phyloP scores from a whole-genome alignment of 129 eudicot species.

The Mikania micrantha region DNA sequence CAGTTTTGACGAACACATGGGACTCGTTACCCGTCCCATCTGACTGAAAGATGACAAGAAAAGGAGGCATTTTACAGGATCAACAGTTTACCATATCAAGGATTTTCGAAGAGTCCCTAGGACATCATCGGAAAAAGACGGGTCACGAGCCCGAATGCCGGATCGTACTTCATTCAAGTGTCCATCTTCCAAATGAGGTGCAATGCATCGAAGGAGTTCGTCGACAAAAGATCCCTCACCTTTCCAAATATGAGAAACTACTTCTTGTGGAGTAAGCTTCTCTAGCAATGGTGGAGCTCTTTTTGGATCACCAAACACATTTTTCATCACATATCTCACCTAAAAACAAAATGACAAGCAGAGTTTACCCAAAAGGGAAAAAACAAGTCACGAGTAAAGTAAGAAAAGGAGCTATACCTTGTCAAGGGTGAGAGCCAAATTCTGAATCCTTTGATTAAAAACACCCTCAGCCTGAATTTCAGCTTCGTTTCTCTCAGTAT shows the following conservation, averaged over 20 bases:
- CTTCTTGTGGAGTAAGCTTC: slow-evolving; percentile 71
- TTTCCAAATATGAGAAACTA: slow-evolving; percentile 71
- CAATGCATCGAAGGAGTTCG: slow-evolving; percentile 67
- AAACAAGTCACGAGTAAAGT: background rate
- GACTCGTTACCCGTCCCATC: background rate
- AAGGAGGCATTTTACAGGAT: background rate
- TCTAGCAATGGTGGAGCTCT: slow-evolving; percentile 90
- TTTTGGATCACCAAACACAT: slow-evolving; percentile 86
- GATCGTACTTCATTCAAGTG: slow-evolving; percentile 50
- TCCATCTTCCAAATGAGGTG: slow-evolving; percentile 76
- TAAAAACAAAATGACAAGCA: slow-evolving; percentile 14
- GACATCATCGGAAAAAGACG: slow-evolving; percentile 61
- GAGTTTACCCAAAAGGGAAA: background rate
- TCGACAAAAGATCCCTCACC: slow-evolving; percentile 89
- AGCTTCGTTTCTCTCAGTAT: slow-evolving; percentile 77
- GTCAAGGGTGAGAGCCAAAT: slow-evolving; percentile 94
- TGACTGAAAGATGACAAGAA: background rate
- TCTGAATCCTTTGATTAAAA: slow-evolving; percentile 89
- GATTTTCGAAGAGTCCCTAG: slow-evolving; percentile 66
- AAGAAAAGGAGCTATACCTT: slow-evolving; percentile 43
- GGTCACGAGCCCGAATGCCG: slow-evolving; percentile 70
- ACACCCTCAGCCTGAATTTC: slow-evolving; percentile 99
- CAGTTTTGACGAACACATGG: background rate
- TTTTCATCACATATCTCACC: slow-evolving; percentile 91
- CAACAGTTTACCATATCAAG: slow-evolving; percentile 55